A percentile compares a stretch with the other conserved stretches of the same genome.
Evolutionary conservation across 306 rosid species (phyloP).

Genomic region (Cicer cuneatum): DNA sequence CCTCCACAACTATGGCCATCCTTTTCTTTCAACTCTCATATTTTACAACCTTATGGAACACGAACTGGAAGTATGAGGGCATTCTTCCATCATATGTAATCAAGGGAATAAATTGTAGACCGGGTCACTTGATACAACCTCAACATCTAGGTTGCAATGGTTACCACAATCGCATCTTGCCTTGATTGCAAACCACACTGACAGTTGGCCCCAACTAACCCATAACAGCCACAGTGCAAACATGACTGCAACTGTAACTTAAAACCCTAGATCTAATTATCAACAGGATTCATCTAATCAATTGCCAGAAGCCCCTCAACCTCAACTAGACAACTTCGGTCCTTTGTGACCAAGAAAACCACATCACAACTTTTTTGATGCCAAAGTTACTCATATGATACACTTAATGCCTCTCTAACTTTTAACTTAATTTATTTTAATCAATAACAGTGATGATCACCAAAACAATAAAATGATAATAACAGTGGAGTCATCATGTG

Average conservation of each 20-base stretch:
- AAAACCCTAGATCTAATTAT: slow-evolving; percentile 20
- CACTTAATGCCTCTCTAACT: slow-evolving; percentile 10
- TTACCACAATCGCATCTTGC: neutral
- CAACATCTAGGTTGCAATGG: neutral
- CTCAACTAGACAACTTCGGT: neutral
- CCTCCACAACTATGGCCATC: slow-evolving; percentile 23
- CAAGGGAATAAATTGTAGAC: neutral
- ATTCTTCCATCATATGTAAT: slow-evolving; percentile 13
- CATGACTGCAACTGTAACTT: neutral
- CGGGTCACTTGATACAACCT: neutral
- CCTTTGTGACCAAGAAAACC: neutral
- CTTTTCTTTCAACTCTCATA: slow-evolving; percentile 25
- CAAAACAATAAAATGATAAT: neutral
- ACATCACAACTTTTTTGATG: slow-evolving; percentile 1
- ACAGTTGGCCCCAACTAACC: neutral
- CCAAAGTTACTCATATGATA: slow-evolving; percentile 2
- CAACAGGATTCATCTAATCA: slow-evolving; percentile 1
- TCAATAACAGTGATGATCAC: neutral
- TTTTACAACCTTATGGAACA: slow-evolving; percentile 8
- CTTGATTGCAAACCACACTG: neutral
- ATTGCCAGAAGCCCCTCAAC: slow-evolving; percentile 9
- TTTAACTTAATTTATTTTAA: slow-evolving; percentile 4
- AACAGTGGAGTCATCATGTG: neutral
- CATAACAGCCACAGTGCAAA: slow-evolving; percentile 1
- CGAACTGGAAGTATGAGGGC: neutral